Evolutionary conservation across 257 asterid genomes (phyloP).

Genomic region (Ilex asprella): DNA sequence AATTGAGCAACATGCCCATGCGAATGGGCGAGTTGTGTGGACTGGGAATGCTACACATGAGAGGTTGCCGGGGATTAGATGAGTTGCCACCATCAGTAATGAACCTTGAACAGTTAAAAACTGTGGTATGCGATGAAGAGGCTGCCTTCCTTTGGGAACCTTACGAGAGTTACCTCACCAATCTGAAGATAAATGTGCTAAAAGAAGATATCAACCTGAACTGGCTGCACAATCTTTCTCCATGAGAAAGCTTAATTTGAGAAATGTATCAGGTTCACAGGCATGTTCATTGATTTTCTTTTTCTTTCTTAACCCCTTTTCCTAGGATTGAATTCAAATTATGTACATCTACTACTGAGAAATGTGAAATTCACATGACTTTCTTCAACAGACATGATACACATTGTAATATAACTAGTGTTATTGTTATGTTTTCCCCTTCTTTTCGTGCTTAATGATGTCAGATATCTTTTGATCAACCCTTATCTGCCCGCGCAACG

Average conservation of each 20-base stretch:
- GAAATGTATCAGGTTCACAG: too few species aligned
- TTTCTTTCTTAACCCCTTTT: too few species aligned
- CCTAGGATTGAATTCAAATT: too few species aligned
- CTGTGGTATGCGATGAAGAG: constrained; percentile 26
- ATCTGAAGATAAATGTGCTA: constrained; percentile 16
- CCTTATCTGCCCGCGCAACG: too few species aligned
- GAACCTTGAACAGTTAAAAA: constrained; percentile 18
- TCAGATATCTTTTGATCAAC: too few species aligned
- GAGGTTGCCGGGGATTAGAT: constrained; percentile 19
- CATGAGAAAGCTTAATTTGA: not conserved
- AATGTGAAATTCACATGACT: too few species aligned
- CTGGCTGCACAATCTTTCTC: constrained; percentile 23
- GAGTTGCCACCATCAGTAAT: constrained; percentile 18
- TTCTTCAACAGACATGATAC: too few species aligned
- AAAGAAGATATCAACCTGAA: constrained; percentile 22
- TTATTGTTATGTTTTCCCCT: too few species aligned
- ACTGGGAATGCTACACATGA: constrained; percentile 19
- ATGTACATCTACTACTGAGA: too few species aligned
- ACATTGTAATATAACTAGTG: too few species aligned
- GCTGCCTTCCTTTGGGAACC: constrained; percentile 14
- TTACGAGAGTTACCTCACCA: constrained; percentile 1
- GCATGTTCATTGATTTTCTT: too few species aligned
- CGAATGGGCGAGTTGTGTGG: constrained; percentile 18
- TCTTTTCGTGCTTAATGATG: too few species aligned
- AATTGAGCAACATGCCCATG: constrained; percentile 12